Percentiles rank a stretch among this genome's conserved stretches.
phyloP scores from a whole-genome alignment of 129 eudicot genomes.

The Solidago caesia region DNA sequence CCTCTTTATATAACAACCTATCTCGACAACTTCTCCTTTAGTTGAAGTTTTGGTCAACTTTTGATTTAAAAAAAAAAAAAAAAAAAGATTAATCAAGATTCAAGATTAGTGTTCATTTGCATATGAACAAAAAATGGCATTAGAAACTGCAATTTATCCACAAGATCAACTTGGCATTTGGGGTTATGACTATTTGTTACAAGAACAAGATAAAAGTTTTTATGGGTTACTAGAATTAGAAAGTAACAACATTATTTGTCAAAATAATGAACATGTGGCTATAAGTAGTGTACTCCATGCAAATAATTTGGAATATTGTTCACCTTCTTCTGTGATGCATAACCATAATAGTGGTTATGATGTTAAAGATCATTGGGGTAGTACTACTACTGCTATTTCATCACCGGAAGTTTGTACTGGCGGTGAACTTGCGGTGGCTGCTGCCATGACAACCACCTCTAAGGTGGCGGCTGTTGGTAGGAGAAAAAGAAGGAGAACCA shows the following conservation, averaged over 20 bases:
- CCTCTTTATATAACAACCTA: background rate
- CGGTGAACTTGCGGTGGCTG: constrained; percentile 3
- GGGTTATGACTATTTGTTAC: constrained; percentile 26
- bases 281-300: background rate
- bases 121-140: constrained; percentile 31
- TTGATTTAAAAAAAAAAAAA: background rate
- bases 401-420: constrained; percentile 22
- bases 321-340: constrained; percentile 28
- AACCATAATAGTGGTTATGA: constrained; percentile 16
- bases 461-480: constrained; percentile 21
- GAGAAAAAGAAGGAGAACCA: constrained; percentile 50
- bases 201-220: constrained; percentile 24
- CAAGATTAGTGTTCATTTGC: constrained; percentile 18
- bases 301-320: constrained; percentile 24
- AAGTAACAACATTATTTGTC: constrained; percentile 23
- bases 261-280: constrained; percentile 9
- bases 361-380: constrained; percentile 24
- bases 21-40: background rate
- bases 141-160: constrained; percentile 27
- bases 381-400: background rate
- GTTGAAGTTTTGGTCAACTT: constrained; percentile 11
- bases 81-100: constrained; percentile 3
- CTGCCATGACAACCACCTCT: constrained; percentile 3
- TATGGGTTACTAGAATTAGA: constrained; percentile 31
- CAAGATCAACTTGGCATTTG: constrained; percentile 25